These are phyloP conservation scores for Capsicum baccatum DNA, from an alignment of 257 asterid species.

Conservation along the genomic window DNA sequence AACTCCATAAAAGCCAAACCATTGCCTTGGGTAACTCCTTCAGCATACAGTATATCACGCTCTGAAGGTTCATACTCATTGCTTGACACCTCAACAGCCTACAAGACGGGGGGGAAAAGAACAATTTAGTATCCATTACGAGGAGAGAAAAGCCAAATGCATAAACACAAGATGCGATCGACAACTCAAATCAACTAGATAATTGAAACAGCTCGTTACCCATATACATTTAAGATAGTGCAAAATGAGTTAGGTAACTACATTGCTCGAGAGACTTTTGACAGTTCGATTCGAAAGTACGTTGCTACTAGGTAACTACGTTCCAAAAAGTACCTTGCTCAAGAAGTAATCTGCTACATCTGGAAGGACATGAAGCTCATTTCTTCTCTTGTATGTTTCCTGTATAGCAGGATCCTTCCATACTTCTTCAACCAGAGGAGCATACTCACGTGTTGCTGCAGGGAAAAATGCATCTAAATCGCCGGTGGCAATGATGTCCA, in stretches of 20 bases:
- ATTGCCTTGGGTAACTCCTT: conserved; percentile 41
- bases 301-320: neutral
- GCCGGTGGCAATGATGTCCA: conserved; percentile 86
- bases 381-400: conserved; percentile 74
- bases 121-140: neutral
- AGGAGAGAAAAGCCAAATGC: neutral
- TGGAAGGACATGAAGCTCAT: conserved; percentile 88
- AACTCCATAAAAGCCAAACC: conserved; percentile 42
- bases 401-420: conserved; percentile 68
- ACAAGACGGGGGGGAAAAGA: neutral
- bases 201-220: neutral
- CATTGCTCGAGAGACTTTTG: neutral
- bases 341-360: conserved; percentile 90
- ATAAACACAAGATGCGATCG: neutral
- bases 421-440: conserved; percentile 25
- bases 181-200: neutral
- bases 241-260: neutral
- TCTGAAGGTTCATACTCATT: conserved; percentile 40
- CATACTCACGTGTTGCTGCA: conserved; percentile 27
- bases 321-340: conserved; percentile 63
- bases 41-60: conserved; percentile 40
- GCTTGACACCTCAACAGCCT: conserved; percentile 39
- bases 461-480: conserved; percentile 87
- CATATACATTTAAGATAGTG: neutral
- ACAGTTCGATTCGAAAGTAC: neutral